Percentiles rank a stretch among this genome's conserved stretches.
Evolutionary conservation across 2,329 filamentous ascomycete species (phyloP).

Genomic region (Achaetomium macrosporum): DNA sequence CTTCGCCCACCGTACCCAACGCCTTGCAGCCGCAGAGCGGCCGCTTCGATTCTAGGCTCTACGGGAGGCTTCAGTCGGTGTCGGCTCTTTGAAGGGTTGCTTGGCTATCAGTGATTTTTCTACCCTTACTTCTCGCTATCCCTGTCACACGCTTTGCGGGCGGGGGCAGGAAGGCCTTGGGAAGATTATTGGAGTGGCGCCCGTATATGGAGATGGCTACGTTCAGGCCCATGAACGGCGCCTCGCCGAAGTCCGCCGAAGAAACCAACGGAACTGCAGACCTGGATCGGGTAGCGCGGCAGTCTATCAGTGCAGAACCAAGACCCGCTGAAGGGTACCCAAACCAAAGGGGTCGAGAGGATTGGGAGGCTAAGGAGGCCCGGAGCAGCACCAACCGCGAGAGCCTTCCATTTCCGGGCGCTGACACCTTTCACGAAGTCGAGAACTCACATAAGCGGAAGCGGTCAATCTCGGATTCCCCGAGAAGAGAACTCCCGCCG

Average conservation of each 20-base stretch:
- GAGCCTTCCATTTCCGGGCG: constrained; percentile 34
- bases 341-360: constrained; percentile 33
- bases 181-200: not conserved
- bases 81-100: too few relatives aligned
- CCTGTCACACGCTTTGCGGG: not conserved
- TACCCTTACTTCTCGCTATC: not conserved
- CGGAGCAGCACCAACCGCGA: constrained; percentile 40
- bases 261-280: constrained; percentile 29
- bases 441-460: constrained; percentile 60
- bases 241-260: constrained; percentile 40
- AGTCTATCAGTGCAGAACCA: constrained; percentile 21
- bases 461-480: constrained; percentile 58
- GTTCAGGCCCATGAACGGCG: constrained; percentile 49
- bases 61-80: not conserved
- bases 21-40: constrained; percentile 5
- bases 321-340: constrained; percentile 26
- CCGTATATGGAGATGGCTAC: constrained; percentile 40
- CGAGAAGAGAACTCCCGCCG: constrained; percentile 32
- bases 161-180: not conserved
- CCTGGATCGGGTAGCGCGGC: constrained; percentile 26
- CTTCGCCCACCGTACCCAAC: not conserved
- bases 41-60: constrained; percentile 2
- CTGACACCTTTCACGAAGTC: constrained; percentile 37
- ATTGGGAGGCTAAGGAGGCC: constrained; percentile 14
- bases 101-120: not conserved